Conservation (phyloP, 2,329 filamentous ascomycete species). For the Colletotrichum sp. region DNA sequence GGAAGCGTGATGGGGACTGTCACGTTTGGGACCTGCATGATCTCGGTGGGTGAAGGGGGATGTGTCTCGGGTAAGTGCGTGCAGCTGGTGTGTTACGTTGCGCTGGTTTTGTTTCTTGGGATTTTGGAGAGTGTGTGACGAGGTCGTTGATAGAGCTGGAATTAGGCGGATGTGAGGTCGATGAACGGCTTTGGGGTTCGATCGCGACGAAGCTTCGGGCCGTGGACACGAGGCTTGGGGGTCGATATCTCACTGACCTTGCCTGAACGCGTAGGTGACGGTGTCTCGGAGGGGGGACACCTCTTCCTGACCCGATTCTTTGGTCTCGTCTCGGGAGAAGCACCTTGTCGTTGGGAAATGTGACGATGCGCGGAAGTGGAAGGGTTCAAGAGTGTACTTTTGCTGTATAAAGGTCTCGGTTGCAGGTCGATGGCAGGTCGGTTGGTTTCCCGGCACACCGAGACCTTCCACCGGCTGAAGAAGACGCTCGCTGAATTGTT, state of each 20-base stretch:
- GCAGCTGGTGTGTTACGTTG: neutral
- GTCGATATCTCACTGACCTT: neutral
- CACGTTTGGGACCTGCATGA: neutral
- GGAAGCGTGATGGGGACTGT: neutral
- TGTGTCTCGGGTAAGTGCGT: slow-evolving; percentile 1
- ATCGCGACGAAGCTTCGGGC: neutral
- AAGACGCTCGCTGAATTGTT: neutral
- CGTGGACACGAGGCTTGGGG: neutral
- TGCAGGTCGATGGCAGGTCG: neutral
- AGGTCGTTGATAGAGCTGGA: neutral
- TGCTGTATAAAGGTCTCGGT: slow-evolving; percentile 3
- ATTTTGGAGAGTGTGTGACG: neutral
- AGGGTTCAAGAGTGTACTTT: neutral
- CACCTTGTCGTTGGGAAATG: neutral
- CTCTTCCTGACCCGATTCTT: neutral
- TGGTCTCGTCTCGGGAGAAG: neutral
- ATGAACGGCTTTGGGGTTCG: neutral
- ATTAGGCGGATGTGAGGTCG: no score
- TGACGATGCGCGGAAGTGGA: neutral
- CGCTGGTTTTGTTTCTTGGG: neutral
- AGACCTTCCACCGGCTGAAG: neutral
- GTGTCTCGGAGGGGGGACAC: neutral
- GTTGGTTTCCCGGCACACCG: neutral
- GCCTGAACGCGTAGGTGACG: neutral
- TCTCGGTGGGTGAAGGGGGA: neutral